Base-by-base conservation (phyloP, 1,284 basidiomycete species). In the Boletellus deceptivus region DNA sequence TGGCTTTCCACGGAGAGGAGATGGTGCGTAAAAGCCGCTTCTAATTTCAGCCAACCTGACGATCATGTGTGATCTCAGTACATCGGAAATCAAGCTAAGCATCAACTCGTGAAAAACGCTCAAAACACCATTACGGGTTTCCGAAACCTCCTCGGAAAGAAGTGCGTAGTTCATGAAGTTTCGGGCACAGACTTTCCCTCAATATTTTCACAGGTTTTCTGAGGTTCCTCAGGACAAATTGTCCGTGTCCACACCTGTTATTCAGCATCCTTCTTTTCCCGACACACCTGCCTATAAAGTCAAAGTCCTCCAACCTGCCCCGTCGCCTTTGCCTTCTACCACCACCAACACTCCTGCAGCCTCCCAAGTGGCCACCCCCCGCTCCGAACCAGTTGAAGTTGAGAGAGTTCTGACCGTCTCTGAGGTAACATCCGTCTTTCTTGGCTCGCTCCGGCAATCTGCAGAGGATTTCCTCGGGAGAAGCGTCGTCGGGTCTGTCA, bases 91-190 rank as follows among this genome's bases (percentile, higher is more conserved):
- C 92, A 95, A 68, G 96, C 96, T 46, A 93, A 89, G 64, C 89
- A 86, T 10, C 96, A 99, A 68, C 87, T 98, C 43, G 89, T 99
- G 27, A 95, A 98, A 72, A 99, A 99, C 70, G 78, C 90, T 4
- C 79, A 87, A 67, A 99, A 99, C 72, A 97, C 95, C 34, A 95
- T 99, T 64, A 87, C 86, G 46, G 89, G 89, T 10, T 99, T 99
- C 78, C 80, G 95, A 44, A 94, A 98, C 71, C 76, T 98, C 10
- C 78, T 99, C 36, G 96, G 97, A 47, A 93, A 93, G 77, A 93
- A 84, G 88, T 93, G 51, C 31, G 79, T 72, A 13, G 18, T 18
- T 9, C 9, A 18, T n/a, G 1, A 1, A 35, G 40, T n/a, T 11
- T 43, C 20, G 27, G 11, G 45, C 42, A 9, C 46, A 29, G 6